These are phyloP conservation scores for Globisporangium cylindrosporum DNA, from an alignment of 352 stramenopile genomes.

Conservation along the genomic window DNA sequence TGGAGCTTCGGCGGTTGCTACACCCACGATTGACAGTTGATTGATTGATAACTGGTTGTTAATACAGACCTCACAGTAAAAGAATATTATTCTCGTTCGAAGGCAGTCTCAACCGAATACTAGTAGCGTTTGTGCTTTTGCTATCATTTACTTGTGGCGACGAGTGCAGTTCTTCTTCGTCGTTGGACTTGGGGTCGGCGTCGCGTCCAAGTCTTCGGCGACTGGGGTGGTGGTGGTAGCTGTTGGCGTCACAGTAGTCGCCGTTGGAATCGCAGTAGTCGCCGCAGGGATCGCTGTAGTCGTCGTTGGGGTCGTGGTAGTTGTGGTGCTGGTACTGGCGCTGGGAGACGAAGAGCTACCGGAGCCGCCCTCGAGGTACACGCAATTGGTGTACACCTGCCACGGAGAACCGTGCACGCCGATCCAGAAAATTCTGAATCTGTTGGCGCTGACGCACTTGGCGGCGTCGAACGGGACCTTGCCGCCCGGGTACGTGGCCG, in stretches of 20 bases:
- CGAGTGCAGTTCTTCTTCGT: not conserved
- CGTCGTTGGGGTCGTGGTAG: constrained; percentile 1
- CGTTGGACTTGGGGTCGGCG: not conserved
- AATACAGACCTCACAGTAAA: no score
- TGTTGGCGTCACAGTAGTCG: no score
- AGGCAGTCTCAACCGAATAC: not conserved
- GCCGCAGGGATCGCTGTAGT: not conserved
- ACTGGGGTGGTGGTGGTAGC: not conserved
- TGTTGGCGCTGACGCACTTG: constrained; percentile 42
- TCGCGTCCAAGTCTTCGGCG: constrained; percentile 1
- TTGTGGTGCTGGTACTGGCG: not conserved
- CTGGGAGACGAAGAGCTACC: constrained; percentile 12
- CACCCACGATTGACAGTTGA: no score
- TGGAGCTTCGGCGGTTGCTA: no score
- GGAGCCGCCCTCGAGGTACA: constrained; percentile 34
- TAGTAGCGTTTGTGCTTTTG: not conserved
- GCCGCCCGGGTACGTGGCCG: constrained; percentile 32
- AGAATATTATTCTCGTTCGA: not conserved
- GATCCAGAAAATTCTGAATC: constrained; percentile 49
- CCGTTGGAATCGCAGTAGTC: no score
- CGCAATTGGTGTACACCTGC: constrained; percentile 57
- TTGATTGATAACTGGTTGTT: no score
- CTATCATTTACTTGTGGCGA: not conserved
- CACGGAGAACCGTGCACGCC: constrained; percentile 42
- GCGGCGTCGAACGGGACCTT: constrained; percentile 40